Base-by-base conservation (phyloP, 352 stramenopile species). In the Hyaloperonospora brassicae region DNA sequence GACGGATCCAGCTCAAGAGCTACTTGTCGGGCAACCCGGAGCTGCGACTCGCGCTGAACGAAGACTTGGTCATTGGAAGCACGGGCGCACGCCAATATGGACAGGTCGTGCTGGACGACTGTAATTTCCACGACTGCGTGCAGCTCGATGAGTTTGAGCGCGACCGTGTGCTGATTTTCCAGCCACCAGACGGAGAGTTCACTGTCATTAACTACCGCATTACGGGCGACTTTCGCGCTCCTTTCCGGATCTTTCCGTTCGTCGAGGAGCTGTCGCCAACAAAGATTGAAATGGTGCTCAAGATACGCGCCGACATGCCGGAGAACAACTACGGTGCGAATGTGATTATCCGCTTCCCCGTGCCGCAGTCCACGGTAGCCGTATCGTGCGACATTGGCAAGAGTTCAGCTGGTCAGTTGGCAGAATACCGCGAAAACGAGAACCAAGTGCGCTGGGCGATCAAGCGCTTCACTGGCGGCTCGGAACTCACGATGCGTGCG, bases 81-180 rank as follows among this genome's bases (percentile, higher is more conserved):
- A 93, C 81, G 22, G 83, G 75, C 0, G 63, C 68, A 11, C 72
- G 80, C 45, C 64, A 80, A 43, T 98, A 98, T 63, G 89, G 87
- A 57, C 78, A 93, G 17, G 88, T 98, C 13, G 84, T 97, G 54
- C 70, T 99, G 23, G 95, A 99, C 67, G 97, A 99, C 62, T 98
- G 95, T 62, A 98, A 98, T 72, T 99, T 99, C 72, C 95, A 99
- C 78, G 95, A 99, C 68, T 98, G 95, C 72, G 95, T 98, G 42
- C 95, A 98, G 59, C 74, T 99, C 34, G 88, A 97, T 51, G 93
- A 98, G 63, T 97, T 97, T 64, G 91, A 97, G 61, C 67, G 72
- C 42, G 77, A 88, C 61, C 86, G 86, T 43, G 80, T 93, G 60
- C 72, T 96, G 24, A 87, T 85, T 50, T 95, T 97, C 65, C 79